These are phyloP conservation scores for Teratosphaeria zuluensis DNA, from an alignment of 2,329 filamentous ascomycete genomes.

Conservation along the genomic window DNA sequence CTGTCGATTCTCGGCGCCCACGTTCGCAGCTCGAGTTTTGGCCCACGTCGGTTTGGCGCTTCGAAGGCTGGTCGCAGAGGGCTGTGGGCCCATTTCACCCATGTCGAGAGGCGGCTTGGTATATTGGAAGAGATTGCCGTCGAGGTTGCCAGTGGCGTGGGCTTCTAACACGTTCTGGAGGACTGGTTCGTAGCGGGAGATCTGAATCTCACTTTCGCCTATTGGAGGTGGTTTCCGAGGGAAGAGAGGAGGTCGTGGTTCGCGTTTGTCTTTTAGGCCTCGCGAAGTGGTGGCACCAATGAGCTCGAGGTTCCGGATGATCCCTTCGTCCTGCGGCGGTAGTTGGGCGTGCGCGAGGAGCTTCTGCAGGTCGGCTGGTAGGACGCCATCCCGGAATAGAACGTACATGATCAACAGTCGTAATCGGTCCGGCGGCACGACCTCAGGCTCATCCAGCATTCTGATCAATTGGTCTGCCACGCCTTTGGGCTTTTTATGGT, in stretches of 20 bases:
- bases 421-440: constrained; percentile 64
- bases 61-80: constrained; percentile 58
- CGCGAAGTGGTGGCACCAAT: constrained; percentile 66
- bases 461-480: constrained; percentile 75
- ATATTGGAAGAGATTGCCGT: constrained; percentile 37
- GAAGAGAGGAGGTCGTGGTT: constrained; percentile 59
- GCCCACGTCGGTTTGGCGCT: constrained; percentile 95
- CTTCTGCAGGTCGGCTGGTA: constrained; percentile 73
- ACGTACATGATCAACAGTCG: constrained; percentile 79
- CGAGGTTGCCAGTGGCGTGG: constrained; percentile 34
- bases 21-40: constrained; percentile 52
- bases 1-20: constrained; percentile 69
- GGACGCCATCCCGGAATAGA: constrained; percentile 75
- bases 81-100: constrained; percentile 43
- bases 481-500: constrained; percentile 83
- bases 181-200: constrained; percentile 78
- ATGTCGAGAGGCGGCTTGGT: constrained; percentile 50
- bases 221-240: constrained; percentile 48
- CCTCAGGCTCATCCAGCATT: constrained; percentile 74
- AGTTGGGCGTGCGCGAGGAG: constrained; percentile 75
- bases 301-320: constrained; percentile 68
- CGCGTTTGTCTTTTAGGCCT: constrained; percentile 67
- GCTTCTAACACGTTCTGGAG: constrained; percentile 78
- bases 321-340: constrained; percentile 60
- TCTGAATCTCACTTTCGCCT: constrained; percentile 59